These are phyloP conservation scores for Pezizomycotina sp. DNA, from an alignment of 2,329 filamentous ascomycete species.

Conservation along the genomic window DNA sequence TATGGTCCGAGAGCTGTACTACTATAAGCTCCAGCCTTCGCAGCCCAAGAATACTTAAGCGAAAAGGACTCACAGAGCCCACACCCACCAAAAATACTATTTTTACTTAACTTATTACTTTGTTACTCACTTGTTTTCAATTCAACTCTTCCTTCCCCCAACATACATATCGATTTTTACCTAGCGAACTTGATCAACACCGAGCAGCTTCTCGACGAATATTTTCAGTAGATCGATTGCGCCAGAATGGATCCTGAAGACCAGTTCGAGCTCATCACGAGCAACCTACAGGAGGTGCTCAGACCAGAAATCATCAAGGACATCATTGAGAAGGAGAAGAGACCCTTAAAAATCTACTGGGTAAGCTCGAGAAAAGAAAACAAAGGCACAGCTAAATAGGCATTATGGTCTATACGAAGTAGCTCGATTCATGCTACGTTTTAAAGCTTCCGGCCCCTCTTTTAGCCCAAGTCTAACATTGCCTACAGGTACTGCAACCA, in stretches of 20 bases:
- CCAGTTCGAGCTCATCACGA: constrained; percentile 57
- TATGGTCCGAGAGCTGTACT: no score
- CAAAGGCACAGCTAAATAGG: background rate
- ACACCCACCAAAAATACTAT: no score
- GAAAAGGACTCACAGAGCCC: no score
- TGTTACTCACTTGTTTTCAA: no score
- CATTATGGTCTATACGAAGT: background rate
- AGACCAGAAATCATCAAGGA: constrained; percentile 70
- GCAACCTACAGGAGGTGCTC: constrained; percentile 66
- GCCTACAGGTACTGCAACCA: constrained; percentile 53
- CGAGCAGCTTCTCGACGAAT: no score
- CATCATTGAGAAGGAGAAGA: constrained; percentile 50
- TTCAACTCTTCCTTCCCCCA: no score
- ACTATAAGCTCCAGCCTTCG: no score
- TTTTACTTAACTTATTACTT: no score
- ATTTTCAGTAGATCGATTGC: constrained; percentile 27
- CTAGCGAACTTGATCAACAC: no score
- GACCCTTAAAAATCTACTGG: constrained; percentile 70
- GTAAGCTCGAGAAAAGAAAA: constrained; percentile 33
- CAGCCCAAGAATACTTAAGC: no score
- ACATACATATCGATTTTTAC: no score
- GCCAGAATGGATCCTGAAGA: constrained; percentile 40
- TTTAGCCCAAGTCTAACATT: constrained; percentile 1
- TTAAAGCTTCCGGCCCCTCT: background rate
- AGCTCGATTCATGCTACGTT: background rate